Conservation (phyloP, 2,329 filamentous ascomycete genomes). For the Chrysoporthe deuterocubensis region DNA sequence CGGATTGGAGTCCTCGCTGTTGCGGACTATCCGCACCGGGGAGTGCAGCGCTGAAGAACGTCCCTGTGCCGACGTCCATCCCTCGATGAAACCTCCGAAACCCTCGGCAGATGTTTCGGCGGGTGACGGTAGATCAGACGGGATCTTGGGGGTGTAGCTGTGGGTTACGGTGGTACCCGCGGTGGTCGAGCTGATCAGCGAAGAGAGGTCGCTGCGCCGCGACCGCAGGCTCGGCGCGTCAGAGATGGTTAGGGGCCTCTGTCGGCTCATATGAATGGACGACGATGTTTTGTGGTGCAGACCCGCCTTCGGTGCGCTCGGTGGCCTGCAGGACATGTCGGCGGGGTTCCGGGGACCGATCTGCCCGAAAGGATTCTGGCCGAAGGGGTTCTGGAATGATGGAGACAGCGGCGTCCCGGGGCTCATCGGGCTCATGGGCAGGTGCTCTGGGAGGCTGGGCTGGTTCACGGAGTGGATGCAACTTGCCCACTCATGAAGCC, state of each 20-base stretch:
- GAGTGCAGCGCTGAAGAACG: conserved; percentile 63
- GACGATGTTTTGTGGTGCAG: conserved; percentile 55
- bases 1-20: conserved; percentile 57
- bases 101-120: conserved; percentile 57
- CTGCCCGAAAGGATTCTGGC: conserved; percentile 54
- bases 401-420: conserved; percentile 59
- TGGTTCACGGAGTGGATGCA: conserved; percentile 52
- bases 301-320: conserved; percentile 46
- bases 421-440: conserved; percentile 52
- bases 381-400: conserved; percentile 58
- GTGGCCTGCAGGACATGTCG: conserved; percentile 47
- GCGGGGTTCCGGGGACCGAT: conserved; percentile 43
- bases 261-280: conserved; percentile 53
- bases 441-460: conserved; percentile 45
- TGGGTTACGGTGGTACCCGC: conserved; percentile 46
- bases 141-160: conserved; percentile 56
- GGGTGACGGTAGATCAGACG: conserved; percentile 61
- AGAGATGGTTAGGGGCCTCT: conserved; percentile 58
- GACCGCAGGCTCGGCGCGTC: conserved; percentile 65
- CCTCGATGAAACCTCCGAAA: conserved; percentile 61
- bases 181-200: conserved; percentile 53
- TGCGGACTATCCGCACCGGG: conserved; percentile 54
- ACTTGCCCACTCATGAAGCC: conserved; percentile 63
- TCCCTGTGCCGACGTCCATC: conserved; percentile 64
- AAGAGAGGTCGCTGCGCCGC: conserved; percentile 65